Evolutionary conservation across 148 eudicot genomes (phyloP).

Genomic region (Nepenthes mirabilis): DNA sequence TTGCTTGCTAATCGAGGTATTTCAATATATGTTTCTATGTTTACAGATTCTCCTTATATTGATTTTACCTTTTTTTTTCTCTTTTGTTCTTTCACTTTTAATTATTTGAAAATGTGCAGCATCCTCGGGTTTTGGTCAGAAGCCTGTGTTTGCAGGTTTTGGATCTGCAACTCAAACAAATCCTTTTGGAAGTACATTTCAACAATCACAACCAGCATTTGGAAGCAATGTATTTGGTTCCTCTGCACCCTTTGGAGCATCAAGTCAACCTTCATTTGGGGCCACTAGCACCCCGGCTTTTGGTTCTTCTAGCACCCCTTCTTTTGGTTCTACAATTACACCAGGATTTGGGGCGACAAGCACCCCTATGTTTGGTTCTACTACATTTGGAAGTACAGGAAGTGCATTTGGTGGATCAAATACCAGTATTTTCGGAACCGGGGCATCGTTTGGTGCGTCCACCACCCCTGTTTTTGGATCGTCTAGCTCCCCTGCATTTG

Average conservation of each 20-base stretch:
- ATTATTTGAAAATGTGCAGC: conserved; percentile 21
- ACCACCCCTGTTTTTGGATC: conserved; percentile 43
- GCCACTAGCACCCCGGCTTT: conserved; percentile 49
- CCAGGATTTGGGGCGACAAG: conserved; percentile 38
- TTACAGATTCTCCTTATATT: too few relatives aligned
- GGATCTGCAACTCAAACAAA: conserved; percentile 58
- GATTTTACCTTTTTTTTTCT: too few relatives aligned
- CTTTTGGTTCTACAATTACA: conserved; percentile 53
- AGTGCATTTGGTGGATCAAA: conserved; percentile 49
- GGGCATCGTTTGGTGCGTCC: conserved; percentile 49
- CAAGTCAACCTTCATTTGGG: conserved; percentile 79
- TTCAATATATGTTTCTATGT: too few relatives aligned
- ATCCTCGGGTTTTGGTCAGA: conserved; percentile 66
- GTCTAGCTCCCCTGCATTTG: conserved; percentile 38
- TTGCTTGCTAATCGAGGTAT: too few relatives aligned
- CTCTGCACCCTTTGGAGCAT: conserved; percentile 59
- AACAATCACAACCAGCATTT: conserved; percentile 83
- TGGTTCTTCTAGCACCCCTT: conserved; percentile 47
- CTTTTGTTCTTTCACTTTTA: background rate
- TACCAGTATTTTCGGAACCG: conserved; percentile 43
- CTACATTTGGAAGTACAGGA: conserved; percentile 42
- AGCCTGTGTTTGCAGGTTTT: conserved; percentile 82
- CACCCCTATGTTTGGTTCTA: conserved; percentile 24
- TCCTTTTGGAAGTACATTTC: conserved; percentile 79
- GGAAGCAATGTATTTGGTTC: conserved; percentile 68